Evolutionary conservation across 495 filamentous ascomycete species (phyloP), one percentile per base, ranked within the genome.

Genomic region (Xylaria acuta): DNA sequence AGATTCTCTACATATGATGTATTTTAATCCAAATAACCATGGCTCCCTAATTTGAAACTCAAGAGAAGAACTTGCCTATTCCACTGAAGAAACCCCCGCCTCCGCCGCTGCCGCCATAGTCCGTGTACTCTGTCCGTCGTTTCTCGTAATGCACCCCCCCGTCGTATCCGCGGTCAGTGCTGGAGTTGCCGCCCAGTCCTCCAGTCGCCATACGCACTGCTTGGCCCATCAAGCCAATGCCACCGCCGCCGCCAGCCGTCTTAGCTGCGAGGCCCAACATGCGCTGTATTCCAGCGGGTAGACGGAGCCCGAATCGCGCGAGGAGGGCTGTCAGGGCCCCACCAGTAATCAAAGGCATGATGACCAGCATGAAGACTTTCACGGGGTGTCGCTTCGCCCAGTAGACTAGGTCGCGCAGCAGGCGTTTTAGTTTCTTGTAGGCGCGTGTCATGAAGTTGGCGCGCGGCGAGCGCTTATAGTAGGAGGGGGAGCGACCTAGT

Each of bases 331-430:
- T 87, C 75, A 98, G 80, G 34, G 93, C 90, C 7, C 94, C 94
- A 63, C 93, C 93, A 0, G 91, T 93, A 69, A 97, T 83, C 59
- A 98, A 84, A 25, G 94, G 94, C 85, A 97, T 87, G 66, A 97
- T 88, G 40, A 97, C 91, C 22, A 96, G 85, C 84, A 95, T 89
- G 81, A 97, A 90, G 3, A 95, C 91, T 81, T 95, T 96, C 74
- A 93, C 75, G 0, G 94, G 94, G 78, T 97, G 89, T 9, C 88
- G 84, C 76, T 92, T 89, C 68, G 92, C 91, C 80, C 94, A 97
- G 78, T 89, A 86, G 74, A 87, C 86, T 16, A 97, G 87, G 73
- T 94, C 89, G 67, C 91, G 91, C 38, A 97, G 79, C 38, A 95
- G 84, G 34, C 90, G 90, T 75, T 89, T 90, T 73, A 97, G 88